Evolutionary conservation across 331 rosid genomes (phyloP).

Genomic region (Pyrus hybrid): DNA sequence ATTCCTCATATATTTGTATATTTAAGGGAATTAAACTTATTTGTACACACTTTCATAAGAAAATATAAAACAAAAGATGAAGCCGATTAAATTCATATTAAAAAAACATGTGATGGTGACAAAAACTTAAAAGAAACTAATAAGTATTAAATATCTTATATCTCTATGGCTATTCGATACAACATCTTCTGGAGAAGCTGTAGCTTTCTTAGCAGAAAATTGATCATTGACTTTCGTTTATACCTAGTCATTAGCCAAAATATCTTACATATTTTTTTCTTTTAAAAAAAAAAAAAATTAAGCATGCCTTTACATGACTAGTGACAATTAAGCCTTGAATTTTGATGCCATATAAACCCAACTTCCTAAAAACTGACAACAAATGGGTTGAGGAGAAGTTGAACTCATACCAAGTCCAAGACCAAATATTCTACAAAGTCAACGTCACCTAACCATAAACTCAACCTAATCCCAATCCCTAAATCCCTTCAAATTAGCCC

Average conservation of each 20-base stretch:
- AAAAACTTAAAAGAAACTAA: too few relatives aligned
- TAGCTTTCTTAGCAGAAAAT: background rate
- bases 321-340: background rate
- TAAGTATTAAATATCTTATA: too few relatives aligned
- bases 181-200: background rate
- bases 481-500: background rate
- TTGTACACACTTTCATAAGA: too few relatives aligned
- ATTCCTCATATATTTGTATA: too few relatives aligned
- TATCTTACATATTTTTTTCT: background rate
- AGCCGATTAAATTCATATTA: too few relatives aligned
- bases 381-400: background rate
- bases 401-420: background rate
- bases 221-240: background rate
- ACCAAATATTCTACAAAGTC: background rate
- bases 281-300: background rate
- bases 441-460: background rate
- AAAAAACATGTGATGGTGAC: too few relatives aligned
- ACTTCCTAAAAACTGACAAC: background rate
- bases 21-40: too few relatives aligned
- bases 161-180: too few relatives aligned
- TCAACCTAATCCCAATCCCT: background rate
- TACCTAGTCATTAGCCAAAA: background rate
- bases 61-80: too few relatives aligned
- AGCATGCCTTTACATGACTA: background rate
- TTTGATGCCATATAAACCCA: background rate